These are phyloP conservation scores for Stenogyne calaminthoides DNA, from an alignment of 305 asterid genomes.

Conservation along the genomic window DNA sequence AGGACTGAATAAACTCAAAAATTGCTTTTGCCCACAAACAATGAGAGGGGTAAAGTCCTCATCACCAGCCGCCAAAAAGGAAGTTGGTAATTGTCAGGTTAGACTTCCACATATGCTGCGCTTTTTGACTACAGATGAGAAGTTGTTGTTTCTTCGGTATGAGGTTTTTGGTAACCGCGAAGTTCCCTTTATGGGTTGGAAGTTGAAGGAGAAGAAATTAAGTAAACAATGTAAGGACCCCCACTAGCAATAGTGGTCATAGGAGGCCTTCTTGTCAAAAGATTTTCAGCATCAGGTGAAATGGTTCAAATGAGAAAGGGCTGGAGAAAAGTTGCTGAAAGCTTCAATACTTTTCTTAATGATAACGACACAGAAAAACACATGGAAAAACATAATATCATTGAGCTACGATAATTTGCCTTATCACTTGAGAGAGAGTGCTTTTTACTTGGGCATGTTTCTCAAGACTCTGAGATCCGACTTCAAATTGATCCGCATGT, in stretches of 20 bases:
- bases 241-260: constrained; percentile 41
- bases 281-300: constrained; percentile 5
- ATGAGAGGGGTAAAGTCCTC: too few relatives aligned
- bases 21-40: too few relatives aligned
- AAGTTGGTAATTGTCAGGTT: background rate
- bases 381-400: constrained; percentile 35
- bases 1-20: too few relatives aligned
- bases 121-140: constrained; percentile 28
- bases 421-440: constrained; percentile 41
- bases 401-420: constrained; percentile 47
- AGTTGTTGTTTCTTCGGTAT: constrained; percentile 31
- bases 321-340: constrained; percentile 17
- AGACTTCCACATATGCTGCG: constrained; percentile 30
- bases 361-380: constrained; percentile 13
- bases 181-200: constrained; percentile 30
- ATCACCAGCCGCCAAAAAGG: constrained; percentile 14
- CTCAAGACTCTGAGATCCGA: constrained; percentile 39
- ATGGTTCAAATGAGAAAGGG: background rate
- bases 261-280: constrained; percentile 38
- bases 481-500: constrained; percentile 37
- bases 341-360: constrained; percentile 1
- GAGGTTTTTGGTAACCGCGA: constrained; percentile 28
- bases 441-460: constrained; percentile 46
- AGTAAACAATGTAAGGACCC: constrained; percentile 24
- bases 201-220: constrained; percentile 25